Conservation (phyloP, 2,329 filamentous ascomycete species). For the Taxawa tesnikishii region DNA sequence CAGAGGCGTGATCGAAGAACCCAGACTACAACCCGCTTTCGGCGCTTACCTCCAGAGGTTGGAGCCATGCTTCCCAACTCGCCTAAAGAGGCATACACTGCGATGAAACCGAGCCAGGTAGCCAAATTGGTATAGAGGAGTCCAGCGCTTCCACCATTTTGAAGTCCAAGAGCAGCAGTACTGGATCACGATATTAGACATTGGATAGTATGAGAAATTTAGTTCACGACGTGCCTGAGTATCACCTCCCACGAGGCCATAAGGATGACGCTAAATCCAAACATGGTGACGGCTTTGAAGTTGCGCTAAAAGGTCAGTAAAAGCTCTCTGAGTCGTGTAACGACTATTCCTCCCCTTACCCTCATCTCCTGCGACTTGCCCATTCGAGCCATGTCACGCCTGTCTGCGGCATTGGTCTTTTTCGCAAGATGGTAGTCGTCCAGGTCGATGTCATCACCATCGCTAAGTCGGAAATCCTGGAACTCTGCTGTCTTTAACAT, state of each 20-base stretch:
- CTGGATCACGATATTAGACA: constrained; percentile 9
- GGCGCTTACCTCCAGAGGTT: too few relatives aligned
- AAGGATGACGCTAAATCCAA: constrained; percentile 16
- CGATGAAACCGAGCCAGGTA: constrained; percentile 32
- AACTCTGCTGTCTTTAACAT: too few relatives aligned
- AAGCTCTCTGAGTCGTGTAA: background rate
- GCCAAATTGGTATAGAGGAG: constrained; percentile 41
- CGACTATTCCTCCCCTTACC: too few relatives aligned
- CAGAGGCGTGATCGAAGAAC: too few relatives aligned
- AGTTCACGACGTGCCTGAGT: too few relatives aligned
- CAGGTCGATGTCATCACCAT: too few relatives aligned
- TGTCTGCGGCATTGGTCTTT: too few relatives aligned
- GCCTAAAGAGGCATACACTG: constrained; percentile 31
- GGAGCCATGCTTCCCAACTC: constrained; percentile 42
- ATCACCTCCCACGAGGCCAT: constrained; percentile 15
- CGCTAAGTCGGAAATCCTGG: too few relatives aligned
- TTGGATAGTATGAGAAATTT: too few relatives aligned
- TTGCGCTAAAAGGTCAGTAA: constrained; percentile 11
- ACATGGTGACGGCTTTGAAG: constrained; percentile 17
- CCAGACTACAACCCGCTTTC: too few relatives aligned
- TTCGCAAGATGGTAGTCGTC: too few relatives aligned
- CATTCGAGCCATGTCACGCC: constrained; percentile 17
- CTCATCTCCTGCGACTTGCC: constrained; percentile 16
- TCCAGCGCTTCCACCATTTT: constrained; percentile 41
- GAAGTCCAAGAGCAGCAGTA: constrained; percentile 11